phyloP scores from a whole-genome alignment of 768 basidiomycete species.

The Calocybe gangraenosa region DNA sequence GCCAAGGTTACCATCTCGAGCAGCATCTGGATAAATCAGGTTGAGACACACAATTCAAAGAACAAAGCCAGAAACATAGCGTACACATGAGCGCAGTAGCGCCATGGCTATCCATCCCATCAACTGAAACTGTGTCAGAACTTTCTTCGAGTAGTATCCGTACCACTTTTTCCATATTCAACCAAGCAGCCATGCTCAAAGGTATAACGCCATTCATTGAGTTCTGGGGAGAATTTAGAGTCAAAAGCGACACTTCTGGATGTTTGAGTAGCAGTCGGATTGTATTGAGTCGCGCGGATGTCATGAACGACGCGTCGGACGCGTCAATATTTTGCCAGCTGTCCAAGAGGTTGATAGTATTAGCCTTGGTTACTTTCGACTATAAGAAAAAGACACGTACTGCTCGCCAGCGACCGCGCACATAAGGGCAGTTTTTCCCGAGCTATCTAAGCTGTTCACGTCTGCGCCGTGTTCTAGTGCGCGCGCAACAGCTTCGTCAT shows the following conservation, averaged over 20 bases:
- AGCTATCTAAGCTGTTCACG: conserved; percentile 59
- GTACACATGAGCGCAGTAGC: conserved; percentile 85
- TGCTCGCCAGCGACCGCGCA: conserved; percentile 70
- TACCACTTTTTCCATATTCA: conserved; percentile 61
- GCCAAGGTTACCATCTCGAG: conserved; percentile 65
- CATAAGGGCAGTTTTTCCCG: conserved; percentile 61
- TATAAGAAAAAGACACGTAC: conserved; percentile 33
- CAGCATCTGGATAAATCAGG: conserved; percentile 51
- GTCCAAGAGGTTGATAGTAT: conserved; percentile 7
- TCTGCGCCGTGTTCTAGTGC: conserved; percentile 61
- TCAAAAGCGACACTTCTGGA: conserved; percentile 58
- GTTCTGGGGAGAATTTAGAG: conserved; percentile 69
- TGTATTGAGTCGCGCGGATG: conserved; percentile 48
- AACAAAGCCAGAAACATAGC: conserved; percentile 22
- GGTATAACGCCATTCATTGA: conserved; percentile 73
- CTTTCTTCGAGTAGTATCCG: conserved; percentile 60
- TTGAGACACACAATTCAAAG: conserved; percentile 15
- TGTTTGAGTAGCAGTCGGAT: conserved; percentile 54
- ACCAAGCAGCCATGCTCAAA: conserved; percentile 76
- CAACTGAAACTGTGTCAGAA: conserved; percentile 59
- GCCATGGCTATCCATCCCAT: conserved; percentile 70
- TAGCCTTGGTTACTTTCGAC: conserved; percentile 2
- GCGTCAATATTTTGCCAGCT: conserved; percentile 72
- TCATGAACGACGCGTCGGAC: conserved; percentile 67
- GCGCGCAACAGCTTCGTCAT: conserved; percentile 46